These are phyloP conservation scores for Saprolegnia parasitica DNA, from an alignment of 352 stramenopile genomes.

Conservation along the genomic window DNA sequence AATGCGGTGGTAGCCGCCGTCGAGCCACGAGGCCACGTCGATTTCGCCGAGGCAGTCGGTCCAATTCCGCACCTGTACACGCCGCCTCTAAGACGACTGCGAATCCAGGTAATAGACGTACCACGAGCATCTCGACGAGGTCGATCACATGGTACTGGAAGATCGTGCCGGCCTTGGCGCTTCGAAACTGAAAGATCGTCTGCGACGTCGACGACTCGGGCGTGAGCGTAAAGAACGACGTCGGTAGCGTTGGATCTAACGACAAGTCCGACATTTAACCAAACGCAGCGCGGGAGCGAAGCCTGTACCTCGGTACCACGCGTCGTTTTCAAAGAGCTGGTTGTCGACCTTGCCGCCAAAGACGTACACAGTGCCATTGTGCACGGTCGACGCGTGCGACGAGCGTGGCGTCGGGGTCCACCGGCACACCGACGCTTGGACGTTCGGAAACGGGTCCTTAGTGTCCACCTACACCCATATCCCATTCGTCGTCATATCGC, in stretches of 20 bases:
- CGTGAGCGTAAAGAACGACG: conserved; percentile 47
- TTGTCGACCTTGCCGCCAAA: conserved; percentile 61
- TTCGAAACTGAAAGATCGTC: conserved; percentile 84
- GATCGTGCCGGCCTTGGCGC: conserved; percentile 80
- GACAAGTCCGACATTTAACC: not conserved
- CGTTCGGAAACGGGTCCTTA: conserved; percentile 52
- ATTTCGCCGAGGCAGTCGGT: conserved; percentile 46
- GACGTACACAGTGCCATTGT: conserved; percentile 71
- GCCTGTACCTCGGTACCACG: conserved; percentile 66
- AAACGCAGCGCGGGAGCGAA: not conserved
- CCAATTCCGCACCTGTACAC: conserved; percentile 58
- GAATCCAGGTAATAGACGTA: too few species aligned
- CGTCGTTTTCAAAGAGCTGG: conserved; percentile 73
- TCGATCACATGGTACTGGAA: conserved; percentile 93
- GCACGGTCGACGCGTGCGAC: conserved; percentile 57
- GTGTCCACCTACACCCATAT: conserved; percentile 26
- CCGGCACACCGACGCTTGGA: conserved; percentile 57
- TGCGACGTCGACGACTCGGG: conserved; percentile 52
- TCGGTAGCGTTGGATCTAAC: conserved; percentile 42
- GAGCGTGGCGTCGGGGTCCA: conserved; percentile 57
- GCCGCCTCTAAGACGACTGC: too few species aligned
- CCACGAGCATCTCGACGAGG: conserved; percentile 74
- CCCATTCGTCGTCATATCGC: not conserved
- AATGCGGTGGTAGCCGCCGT: conserved; percentile 86
- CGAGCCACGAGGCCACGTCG: conserved; percentile 47